A percentile compares a stretch with the other conserved stretches of the same genome.
phyloP scores from a whole-genome alignment of 352 stramenopile genomes.

The Pythium utonaiense region DNA sequence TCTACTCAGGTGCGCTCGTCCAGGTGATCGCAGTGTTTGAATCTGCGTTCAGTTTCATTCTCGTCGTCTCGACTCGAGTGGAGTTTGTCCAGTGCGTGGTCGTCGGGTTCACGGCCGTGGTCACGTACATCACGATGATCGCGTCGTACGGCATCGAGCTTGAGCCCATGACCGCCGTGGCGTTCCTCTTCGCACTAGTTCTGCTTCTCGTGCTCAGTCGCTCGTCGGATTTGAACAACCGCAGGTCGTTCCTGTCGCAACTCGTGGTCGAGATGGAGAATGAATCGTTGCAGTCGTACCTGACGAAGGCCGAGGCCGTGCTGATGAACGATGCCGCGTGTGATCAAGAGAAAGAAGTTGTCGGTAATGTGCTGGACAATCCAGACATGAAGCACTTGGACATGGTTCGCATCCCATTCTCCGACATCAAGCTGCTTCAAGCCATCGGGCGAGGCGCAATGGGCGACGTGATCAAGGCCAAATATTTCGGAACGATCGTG shows the following conservation, averaged over 20 bases:
- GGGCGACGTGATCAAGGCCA: constrained; percentile 87
- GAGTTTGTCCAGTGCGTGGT: constrained; percentile 85
- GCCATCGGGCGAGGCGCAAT: constrained; percentile 77
- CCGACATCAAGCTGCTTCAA: constrained; percentile 76
- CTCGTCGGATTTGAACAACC: constrained; percentile 74
- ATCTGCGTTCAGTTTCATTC: constrained; percentile 79
- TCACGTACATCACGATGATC: constrained; percentile 64
- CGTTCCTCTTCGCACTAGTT: constrained; percentile 60
- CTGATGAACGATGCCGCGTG: constrained; percentile 77
- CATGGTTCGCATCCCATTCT: constrained; percentile 80
- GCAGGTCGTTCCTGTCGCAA: constrained; percentile 77
- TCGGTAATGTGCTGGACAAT: constrained; percentile 60
- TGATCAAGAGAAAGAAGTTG: constrained; percentile 68
- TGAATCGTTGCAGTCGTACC: constrained; percentile 68
- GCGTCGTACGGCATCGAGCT: constrained; percentile 47
- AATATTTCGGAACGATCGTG: constrained; percentile 84
- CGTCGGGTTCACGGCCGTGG: constrained; percentile 47
- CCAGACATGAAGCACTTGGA: constrained; percentile 76
- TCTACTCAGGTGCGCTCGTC: constrained; percentile 57
- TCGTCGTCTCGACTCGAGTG: constrained; percentile 80
- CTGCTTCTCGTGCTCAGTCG: constrained; percentile 76
- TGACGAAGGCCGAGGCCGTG: constrained; percentile 77
- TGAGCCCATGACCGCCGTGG: constrained; percentile 66
- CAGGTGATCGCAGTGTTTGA: constrained; percentile 66
- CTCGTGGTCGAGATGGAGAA: constrained; percentile 86